phyloP scores from a whole-genome alignment of 345 rosid species.

The Camelina sativa region DNA sequence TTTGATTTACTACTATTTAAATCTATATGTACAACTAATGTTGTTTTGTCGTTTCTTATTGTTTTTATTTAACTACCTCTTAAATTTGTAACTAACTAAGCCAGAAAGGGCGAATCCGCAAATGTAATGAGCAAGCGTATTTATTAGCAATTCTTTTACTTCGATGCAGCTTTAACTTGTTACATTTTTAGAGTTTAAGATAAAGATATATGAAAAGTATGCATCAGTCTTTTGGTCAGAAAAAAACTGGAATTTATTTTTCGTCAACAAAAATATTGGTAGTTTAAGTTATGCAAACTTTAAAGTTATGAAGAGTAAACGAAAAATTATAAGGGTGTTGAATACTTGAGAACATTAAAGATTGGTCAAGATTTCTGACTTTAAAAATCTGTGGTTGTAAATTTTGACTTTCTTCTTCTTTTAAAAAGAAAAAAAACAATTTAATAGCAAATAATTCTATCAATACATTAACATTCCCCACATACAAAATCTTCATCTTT shows the following conservation, averaged over 20 bases:
- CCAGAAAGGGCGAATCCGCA: background rate
- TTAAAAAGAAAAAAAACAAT: too few species aligned
- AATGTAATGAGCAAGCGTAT: background rate
- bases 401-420: background rate
- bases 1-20: background rate
- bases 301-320: background rate
- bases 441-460: too few species aligned
- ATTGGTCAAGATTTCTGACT: constrained; percentile 5
- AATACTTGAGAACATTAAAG: background rate
- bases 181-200: background rate
- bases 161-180: background rate
- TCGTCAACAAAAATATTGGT: background rate
- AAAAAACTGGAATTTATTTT: background rate
- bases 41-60: background rate
- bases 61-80: too few species aligned
- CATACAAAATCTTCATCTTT: too few species aligned
- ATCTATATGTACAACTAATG: background rate
- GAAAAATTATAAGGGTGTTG: constrained; percentile 5
- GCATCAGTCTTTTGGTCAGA: background rate
- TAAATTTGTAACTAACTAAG: background rate
- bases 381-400: background rate
- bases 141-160: background rate
- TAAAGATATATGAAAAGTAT: background rate
- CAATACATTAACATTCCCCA: too few species aligned
- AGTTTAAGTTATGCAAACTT: background rate